phyloP scores from a whole-genome alignment of 306 rosid species.

The Ammopiptanthus mongolicus region DNA sequence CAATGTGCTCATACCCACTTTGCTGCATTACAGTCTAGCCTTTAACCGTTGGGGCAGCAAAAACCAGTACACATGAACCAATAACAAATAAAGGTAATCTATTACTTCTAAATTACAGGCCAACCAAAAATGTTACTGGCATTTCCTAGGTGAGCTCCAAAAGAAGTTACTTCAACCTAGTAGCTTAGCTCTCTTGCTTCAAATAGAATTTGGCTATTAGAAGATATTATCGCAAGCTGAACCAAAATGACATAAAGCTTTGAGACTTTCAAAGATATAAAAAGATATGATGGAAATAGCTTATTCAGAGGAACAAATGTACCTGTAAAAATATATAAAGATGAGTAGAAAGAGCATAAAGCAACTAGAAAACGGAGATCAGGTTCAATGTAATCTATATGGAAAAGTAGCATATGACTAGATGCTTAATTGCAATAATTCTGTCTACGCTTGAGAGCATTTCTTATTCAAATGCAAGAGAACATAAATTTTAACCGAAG shows the following conservation, averaged over 20 bases:
- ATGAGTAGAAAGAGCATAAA: neutral
- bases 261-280: neutral
- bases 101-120: neutral
- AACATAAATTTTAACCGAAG: neutral
- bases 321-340: neutral
- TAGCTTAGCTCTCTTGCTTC: neutral
- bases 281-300: neutral
- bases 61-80: neutral
- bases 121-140: neutral
- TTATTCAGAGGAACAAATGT: neutral
- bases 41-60: neutral
- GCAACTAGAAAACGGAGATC: neutral
- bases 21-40: neutral
- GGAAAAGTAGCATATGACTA: neutral
- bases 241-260: neutral
- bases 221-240: neutral
- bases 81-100: neutral
- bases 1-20: neutral
- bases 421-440: neutral
- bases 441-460: neutral
- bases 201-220: neutral
- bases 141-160: neutral
- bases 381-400: neutral
- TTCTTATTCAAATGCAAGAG: neutral
- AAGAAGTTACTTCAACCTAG: neutral